A percentile compares a stretch with the other conserved stretches of the same genome.
phyloP scores from a whole-genome alignment of 1,284 basidiomycete species.

The Sphagnurus paluster region DNA sequence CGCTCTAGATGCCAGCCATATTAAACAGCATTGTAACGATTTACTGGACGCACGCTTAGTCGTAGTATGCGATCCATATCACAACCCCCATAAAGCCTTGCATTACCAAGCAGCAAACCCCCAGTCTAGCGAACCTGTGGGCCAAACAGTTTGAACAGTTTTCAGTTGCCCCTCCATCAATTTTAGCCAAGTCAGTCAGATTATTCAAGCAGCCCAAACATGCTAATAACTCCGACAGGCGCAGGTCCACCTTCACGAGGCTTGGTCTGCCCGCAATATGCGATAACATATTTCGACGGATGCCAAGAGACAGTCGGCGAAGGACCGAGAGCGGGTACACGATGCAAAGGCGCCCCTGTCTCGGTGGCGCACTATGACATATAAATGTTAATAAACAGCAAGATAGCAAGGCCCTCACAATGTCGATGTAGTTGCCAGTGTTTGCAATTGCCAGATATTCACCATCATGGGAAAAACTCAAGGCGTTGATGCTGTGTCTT shows the following conservation, averaged over 20 bases:
- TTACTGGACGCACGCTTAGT: no score
- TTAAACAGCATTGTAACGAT: no score
- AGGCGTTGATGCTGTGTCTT: constrained; percentile 70
- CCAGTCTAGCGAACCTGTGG: no score
- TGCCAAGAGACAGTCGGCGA: constrained; percentile 77
- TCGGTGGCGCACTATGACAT: constrained; percentile 68
- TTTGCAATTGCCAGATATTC: constrained; percentile 77
- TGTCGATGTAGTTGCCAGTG: constrained; percentile 72
- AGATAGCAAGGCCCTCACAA: constrained; percentile 43
- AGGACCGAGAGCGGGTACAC: constrained; percentile 63
- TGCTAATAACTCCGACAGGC: constrained; percentile 63
- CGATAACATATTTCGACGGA: constrained; percentile 73
- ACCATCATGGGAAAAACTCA: constrained; percentile 81
- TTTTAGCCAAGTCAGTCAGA: no score
- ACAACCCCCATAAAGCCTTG: no score
- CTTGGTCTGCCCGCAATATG: constrained; percentile 75
- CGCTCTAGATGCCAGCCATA: no score
- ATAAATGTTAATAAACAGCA: constrained; percentile 1
- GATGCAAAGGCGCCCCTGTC: constrained; percentile 66
- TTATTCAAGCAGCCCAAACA: constrained; percentile 55
- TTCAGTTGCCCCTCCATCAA: no score
- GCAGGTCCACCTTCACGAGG: constrained; percentile 58
- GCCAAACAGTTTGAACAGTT: no score
- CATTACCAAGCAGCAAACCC: no score
- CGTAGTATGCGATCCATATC: no score